Evolutionary conservation across 257 asterid species (phyloP), one percentile per base, ranked within the genome.

Genomic region (Leptodermis oblonga): DNA sequence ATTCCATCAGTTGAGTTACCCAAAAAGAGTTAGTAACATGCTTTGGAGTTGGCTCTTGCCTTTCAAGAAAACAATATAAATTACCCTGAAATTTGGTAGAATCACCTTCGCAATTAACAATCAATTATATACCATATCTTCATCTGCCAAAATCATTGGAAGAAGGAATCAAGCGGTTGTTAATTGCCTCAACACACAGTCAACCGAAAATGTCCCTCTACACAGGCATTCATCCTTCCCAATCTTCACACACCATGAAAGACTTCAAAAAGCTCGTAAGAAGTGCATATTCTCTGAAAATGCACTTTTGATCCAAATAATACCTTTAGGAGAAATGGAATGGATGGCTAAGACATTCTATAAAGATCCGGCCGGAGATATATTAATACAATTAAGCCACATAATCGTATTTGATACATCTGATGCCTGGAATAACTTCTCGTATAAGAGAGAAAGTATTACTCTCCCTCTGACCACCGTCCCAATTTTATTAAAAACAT

Each of bases 291-390:
- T 66, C 86, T 0, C 51, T 0, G 83, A 84, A 41, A 77, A 85
- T 1, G 90, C 96, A 3, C 71, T 84, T 5, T 70, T 87, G 49
- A 73, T 88, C 9, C 96, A 91, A 49, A 82, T 91, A 0, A 67
- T 81, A 31, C 96, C 92, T 2, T 53, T 82, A 23, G 92, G 87
- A 22, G 89, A 80, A 4, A 54, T 80, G 54, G 82, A 65, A 5
- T 68, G 69, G 72, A 15, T 75, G 28, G 85, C 92, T 2, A 65
- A 36, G n/a, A 7, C 9, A 0, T 78, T 62, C 23, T 88, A 33
- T 53, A 60, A 70, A 66, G 45, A 13, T 20, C 90, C 90, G 8
- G 73, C 85, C 0, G 26, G 53, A 13, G 84, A 74, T 6, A 86
- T 90, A 0, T 75, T 90, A 42, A 49, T 65, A 13, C 69, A 81